Conservation (phyloP, 768 basidiomycete genomes). For the Leccinum aurantiacum region DNA sequence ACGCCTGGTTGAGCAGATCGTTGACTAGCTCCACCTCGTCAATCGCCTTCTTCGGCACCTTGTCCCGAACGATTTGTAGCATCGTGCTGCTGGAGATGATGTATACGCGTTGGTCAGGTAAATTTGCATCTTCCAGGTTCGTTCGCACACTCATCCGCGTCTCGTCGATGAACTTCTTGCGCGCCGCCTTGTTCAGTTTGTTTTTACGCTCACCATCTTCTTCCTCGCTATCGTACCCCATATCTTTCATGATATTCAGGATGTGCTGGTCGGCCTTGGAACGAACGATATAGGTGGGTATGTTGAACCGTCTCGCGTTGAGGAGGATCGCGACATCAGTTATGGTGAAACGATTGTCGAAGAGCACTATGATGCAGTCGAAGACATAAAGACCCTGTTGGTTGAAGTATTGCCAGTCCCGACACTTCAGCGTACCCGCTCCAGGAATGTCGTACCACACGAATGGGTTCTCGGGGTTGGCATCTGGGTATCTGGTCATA, state of each 20-base stretch:
- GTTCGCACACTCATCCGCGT: slow-evolving; percentile 21
- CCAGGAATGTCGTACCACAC: slow-evolving; percentile 40
- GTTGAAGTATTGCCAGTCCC: slow-evolving; percentile 39
- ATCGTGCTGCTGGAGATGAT: slow-evolving; percentile 25
- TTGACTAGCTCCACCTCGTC: slow-evolving; percentile 16
- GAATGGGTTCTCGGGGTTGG: slow-evolving; percentile 18
- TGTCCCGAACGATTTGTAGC: slow-evolving; percentile 11
- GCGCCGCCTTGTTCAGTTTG: slow-evolving; percentile 14
- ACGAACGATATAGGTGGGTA: slow-evolving; percentile 37
- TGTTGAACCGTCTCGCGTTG: slow-evolving; percentile 31
- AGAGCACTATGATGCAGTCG: slow-evolving; percentile 35
- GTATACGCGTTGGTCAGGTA: slow-evolving; percentile 28
- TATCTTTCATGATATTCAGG: slow-evolving; percentile 25
- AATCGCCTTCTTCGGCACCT: slow-evolving; percentile 13
- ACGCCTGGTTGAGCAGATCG: slow-evolving; percentile 12
- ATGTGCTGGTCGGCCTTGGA: slow-evolving; percentile 38
- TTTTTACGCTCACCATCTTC: slow-evolving; percentile 13
- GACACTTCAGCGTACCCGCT: slow-evolving; percentile 33
- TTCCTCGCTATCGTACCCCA: slow-evolving; percentile 22
- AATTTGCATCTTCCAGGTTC: slow-evolving; percentile 19
- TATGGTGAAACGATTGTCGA: slow-evolving; percentile 35
- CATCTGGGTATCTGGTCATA: slow-evolving; percentile 28
- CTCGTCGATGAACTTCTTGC: slow-evolving; percentile 22
- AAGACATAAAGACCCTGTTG: slow-evolving; percentile 37
- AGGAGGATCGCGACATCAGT: slow-evolving; percentile 35